These are phyloP conservation scores for Scheffersomyces quercinus DNA, from an alignment of 1,139 yeast species.

Conservation along the genomic window DNA sequence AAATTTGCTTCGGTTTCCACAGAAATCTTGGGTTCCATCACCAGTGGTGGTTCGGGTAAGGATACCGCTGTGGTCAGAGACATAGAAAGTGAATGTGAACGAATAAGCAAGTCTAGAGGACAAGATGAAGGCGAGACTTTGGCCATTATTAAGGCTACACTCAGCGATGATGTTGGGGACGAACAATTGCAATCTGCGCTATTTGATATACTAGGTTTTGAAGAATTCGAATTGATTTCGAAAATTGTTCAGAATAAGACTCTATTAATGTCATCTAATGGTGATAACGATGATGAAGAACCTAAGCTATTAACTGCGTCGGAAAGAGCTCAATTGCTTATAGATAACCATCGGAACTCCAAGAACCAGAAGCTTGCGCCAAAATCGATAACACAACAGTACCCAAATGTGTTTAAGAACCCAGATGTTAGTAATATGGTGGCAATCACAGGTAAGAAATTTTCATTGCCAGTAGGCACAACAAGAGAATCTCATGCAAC, in stretches of 20 bases:
- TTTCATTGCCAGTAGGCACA: slow-evolving; percentile 79
- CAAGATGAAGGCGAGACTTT: slow-evolving; percentile 25
- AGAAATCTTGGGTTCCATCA: slow-evolving; percentile 32
- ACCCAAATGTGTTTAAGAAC: slow-evolving; percentile 85
- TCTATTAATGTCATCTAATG: slow-evolving; percentile 19
- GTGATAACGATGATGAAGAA: slow-evolving; percentile 12
- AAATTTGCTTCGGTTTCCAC: slow-evolving; percentile 35
- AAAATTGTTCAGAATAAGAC: slow-evolving; percentile 58
- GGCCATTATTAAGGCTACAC: slow-evolving; percentile 22
- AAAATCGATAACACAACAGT: slow-evolving; percentile 49
- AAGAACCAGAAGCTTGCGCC: slow-evolving; percentile 53
- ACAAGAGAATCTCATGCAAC: slow-evolving; percentile 60
- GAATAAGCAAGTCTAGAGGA: slow-evolving; percentile 28
- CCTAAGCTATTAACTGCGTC: slow-evolving; percentile 50
- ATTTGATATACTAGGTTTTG: slow-evolving; percentile 82
- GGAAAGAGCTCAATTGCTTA: slow-evolving; percentile 58
- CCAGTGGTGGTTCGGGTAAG: slow-evolving; percentile 16
- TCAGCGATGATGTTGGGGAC: slow-evolving; percentile 37
- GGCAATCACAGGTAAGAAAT: slow-evolving; percentile 79
- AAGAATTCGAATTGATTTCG: slow-evolving; percentile 76
- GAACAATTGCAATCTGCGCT: slow-evolving; percentile 67
- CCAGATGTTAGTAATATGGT: slow-evolving; percentile 66
- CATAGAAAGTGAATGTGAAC: slow-evolving; percentile 29
- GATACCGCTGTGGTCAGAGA: slow-evolving; percentile 13
- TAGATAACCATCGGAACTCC: slow-evolving; percentile 53